Evolutionary conservation across 2,329 filamentous ascomycete genomes (phyloP), one percentile per base, ranked within the genome.

Genomic region (Didymella sp.): DNA sequence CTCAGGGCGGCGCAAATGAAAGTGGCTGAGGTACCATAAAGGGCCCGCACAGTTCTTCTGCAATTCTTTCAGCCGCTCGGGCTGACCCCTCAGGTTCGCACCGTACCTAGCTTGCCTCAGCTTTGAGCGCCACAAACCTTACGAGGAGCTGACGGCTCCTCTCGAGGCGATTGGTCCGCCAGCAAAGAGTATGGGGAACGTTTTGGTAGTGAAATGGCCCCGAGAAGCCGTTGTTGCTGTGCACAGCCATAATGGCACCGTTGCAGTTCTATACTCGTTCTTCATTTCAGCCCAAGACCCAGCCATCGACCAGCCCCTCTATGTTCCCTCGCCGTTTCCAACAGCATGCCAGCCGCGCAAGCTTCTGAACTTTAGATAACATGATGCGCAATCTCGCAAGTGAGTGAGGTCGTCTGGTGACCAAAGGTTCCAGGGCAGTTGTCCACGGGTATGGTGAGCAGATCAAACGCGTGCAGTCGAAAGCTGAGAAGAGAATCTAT

Each of bases 11-110:
- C 21, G 27, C 7, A 35, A 24, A 24, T n/a, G 19, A 24, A 15
- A 9, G 7, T 21, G 15, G 13, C 28, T 11, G 42, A 37, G 42
- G 28, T 30, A 31, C 24, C 28, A 47, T 21, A 4, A 12, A 17
- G 22, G 15, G 12, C 13, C 30, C 9, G 25, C 17, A 31, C 12
- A 28, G 21, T 25, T 4, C 6, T 28, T 50, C 9, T 25, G 13
- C 24, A 27, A 33, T 40, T 21, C 31, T 7, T 24, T 41, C 25
- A 55, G 45, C 45, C 40, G 46, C 40, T 50, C 40, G 42, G 42
- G 53, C 53, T 56, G 47, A 56, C 28, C 41, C 41, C 53, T 56
- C 42, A 46, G 21, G 46, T 56, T 56, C 53, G 35, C 35, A 42
- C 41, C 35, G 47, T 47, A 17, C 51, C 37, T 46, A 53, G 53